A percentile compares a stretch with the other conserved stretches of the same genome.
Conservation (phyloP, 805 yeast genomes). For the Saccharomycodes ludwigii region DNA sequence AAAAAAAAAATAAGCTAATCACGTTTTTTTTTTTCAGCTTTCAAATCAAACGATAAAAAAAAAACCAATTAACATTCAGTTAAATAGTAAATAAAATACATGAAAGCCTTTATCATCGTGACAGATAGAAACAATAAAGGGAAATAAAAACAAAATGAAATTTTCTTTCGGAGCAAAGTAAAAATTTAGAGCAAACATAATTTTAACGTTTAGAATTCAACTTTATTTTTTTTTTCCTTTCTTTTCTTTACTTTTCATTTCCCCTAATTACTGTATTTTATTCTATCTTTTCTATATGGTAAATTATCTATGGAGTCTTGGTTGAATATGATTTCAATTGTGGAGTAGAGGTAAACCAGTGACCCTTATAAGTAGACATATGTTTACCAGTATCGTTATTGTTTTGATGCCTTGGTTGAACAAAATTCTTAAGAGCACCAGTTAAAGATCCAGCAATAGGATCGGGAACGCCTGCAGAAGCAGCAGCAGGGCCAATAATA, state of each 20-base stretch:
- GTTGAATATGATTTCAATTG: conserved; percentile 44
- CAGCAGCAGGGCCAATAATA: conserved; percentile 88
- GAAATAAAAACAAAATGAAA: too few species aligned
- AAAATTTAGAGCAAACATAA: background rate
- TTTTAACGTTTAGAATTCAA: background rate
- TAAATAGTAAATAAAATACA: too few species aligned
- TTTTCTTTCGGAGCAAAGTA: too few species aligned
- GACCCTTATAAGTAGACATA: conserved; percentile 23
- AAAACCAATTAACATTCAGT: too few species aligned
- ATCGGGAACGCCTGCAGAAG: conserved; percentile 37
- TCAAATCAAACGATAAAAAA: too few species aligned
- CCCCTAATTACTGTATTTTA: too few species aligned
- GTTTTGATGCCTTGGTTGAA: conserved; percentile 77
- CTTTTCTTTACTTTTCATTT: background rate
- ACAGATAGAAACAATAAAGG: too few species aligned
- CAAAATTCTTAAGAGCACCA: conserved; percentile 47
- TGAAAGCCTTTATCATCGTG: too few species aligned
- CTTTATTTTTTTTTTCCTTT: background rate
- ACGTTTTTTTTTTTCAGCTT: too few species aligned
- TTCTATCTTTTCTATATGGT: too few species aligned
- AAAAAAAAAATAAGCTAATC: too few species aligned
- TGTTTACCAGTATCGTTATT: conserved; percentile 72
- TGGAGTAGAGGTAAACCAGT: conserved; percentile 38
- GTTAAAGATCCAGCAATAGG: conserved; percentile 21
- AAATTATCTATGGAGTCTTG: conserved; percentile 25